A percentile compares a stretch with the other conserved stretches of the same genome.
Evolutionary conservation across 768 basidiomycete species (phyloP).

Genomic region (Phanerochaete carnosa): DNA sequence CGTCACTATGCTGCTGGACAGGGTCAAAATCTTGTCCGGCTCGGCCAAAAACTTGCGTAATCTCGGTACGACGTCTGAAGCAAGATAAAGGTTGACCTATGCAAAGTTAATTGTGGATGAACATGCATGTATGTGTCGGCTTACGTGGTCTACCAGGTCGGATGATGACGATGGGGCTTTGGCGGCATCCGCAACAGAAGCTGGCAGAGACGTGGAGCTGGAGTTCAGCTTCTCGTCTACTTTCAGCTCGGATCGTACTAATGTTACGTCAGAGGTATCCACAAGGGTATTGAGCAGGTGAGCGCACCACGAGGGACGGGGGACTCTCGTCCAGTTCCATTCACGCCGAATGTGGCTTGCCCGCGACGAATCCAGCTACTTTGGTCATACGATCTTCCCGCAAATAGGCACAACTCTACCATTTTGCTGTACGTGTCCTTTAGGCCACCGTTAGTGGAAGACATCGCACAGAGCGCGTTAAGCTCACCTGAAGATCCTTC

Average conservation of each 20-base stretch:
- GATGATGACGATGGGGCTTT: constrained; percentile 27
- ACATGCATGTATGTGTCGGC: background rate
- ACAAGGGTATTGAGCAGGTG: background rate
- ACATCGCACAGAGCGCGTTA: background rate
- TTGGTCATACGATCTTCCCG: constrained; percentile 73
- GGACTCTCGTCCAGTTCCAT: constrained; percentile 74
- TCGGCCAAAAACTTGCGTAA: constrained; percentile 80
- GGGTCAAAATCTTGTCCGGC: constrained; percentile 74
- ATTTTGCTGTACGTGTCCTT: constrained; percentile 88
- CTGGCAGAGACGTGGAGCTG: constrained; percentile 36
- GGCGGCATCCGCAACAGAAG: constrained; percentile 21
- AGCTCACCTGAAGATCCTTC: constrained; percentile 78
- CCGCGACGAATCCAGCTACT: constrained; percentile 76
- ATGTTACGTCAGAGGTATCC: background rate
- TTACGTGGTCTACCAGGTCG: constrained; percentile 49
- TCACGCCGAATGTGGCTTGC: constrained; percentile 47
- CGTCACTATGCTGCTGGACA: constrained; percentile 81
- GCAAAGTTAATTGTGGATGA: background rate
- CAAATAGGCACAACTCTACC: constrained; percentile 72
- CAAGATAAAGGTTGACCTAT: constrained; percentile 73
- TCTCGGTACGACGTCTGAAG: constrained; percentile 64
- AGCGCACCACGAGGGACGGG: constrained; percentile 55
- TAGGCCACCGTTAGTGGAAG: background rate
- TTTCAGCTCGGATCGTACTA: constrained; percentile 32
- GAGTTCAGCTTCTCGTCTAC: constrained; percentile 61